Conservation (phyloP, 1,139 yeast genomes). For the Zygoascus sp. region DNA sequence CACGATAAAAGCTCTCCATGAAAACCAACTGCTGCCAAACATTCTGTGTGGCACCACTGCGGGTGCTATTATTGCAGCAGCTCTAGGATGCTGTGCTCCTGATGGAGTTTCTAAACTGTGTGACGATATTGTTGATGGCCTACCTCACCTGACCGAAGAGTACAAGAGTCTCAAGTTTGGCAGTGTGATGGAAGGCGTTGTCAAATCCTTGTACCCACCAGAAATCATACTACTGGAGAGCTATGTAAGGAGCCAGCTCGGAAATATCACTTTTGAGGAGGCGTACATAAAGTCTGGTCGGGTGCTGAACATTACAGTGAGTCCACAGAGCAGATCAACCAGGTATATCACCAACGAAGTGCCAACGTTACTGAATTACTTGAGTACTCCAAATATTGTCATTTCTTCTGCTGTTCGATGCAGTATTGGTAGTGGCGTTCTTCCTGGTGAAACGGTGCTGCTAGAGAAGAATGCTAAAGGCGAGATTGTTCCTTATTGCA, state of each 20-base stretch:
- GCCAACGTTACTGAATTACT: slow-evolving; percentile 76
- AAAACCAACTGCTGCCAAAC: slow-evolving; percentile 70
- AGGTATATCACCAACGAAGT: slow-evolving; percentile 30
- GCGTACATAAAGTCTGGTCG: slow-evolving; percentile 78
- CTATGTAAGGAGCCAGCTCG: slow-evolving; percentile 72
- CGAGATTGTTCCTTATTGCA: slow-evolving; percentile 27
- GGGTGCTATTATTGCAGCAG: slow-evolving; percentile 88
- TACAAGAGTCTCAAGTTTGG: slow-evolving; percentile 27
- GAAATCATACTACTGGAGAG: slow-evolving; percentile 75
- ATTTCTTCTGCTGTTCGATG: slow-evolving; percentile 75
- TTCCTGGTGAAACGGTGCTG: slow-evolving; percentile 52
- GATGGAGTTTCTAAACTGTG: slow-evolving; percentile 43
- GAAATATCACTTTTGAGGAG: slow-evolving; percentile 87
- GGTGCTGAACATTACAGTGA: slow-evolving; percentile 79
- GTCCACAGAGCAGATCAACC: slow-evolving; percentile 51
- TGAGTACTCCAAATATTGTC: slow-evolving; percentile 86
- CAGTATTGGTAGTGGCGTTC: slow-evolving; percentile 65
- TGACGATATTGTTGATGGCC: slow-evolving; percentile 41
- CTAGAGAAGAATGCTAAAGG: slow-evolving; percentile 57
- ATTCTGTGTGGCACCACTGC: slow-evolving; percentile 92
- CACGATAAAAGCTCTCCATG: slow-evolving; percentile 74
- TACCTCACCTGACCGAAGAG: slow-evolving; percentile 38
- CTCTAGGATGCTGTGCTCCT: slow-evolving; percentile 66
- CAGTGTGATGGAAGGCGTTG: slow-evolving; percentile 33
- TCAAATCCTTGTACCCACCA: slow-evolving; percentile 72